phyloP scores from a whole-genome alignment of 2,329 filamentous ascomycete genomes.

The Acrodontium crateriforme region DNA sequence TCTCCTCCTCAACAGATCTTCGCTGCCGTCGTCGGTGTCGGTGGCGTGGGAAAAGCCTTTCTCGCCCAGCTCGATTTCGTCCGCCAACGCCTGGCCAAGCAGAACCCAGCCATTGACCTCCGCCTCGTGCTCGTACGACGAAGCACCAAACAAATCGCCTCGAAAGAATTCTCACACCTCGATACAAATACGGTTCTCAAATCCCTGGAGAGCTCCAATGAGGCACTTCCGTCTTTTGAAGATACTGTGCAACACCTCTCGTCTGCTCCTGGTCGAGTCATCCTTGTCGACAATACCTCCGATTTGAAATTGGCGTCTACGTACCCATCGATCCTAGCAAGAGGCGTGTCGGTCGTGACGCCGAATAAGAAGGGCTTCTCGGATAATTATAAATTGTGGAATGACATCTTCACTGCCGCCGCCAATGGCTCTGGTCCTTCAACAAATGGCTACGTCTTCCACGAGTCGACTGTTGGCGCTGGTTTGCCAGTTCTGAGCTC shows the following conservation, averaged over 20 bases:
- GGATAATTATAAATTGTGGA: slow-evolving; percentile 65
- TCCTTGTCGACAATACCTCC: slow-evolving; percentile 93
- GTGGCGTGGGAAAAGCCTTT: slow-evolving; percentile 87
- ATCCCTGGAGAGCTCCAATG: slow-evolving; percentile 48
- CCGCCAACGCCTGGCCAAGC: slow-evolving; percentile 41
- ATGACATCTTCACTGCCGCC: slow-evolving; percentile 68
- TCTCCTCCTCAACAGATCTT: slow-evolving; percentile 30
- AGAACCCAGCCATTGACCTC: slow-evolving; percentile 48
- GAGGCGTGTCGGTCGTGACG: slow-evolving; percentile 81
- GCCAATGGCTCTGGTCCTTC: slow-evolving; percentile 39
- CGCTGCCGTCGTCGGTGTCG: slow-evolving; percentile 48
- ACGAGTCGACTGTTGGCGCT: slow-evolving; percentile 88
- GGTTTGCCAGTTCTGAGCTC: slow-evolving; percentile 89
- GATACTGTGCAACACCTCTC: slow-evolving; percentile 67
- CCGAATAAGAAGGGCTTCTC: slow-evolving; percentile 99
- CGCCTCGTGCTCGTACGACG: slow-evolving; percentile 75
- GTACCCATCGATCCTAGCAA: slow-evolving; percentile 69
- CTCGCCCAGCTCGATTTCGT: slow-evolving; percentile 64
- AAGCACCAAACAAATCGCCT: slow-evolving; percentile 69
- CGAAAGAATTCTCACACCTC: slow-evolving; percentile 56
- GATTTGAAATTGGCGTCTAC: slow-evolving; percentile 69
- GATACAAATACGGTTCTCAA: slow-evolving; percentile 46
- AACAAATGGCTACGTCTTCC: slow-evolving; percentile 64
- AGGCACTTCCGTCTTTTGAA: slow-evolving; percentile 51
- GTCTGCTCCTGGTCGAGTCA: slow-evolving; percentile 59